Evolutionary conservation across 768 basidiomycete species (phyloP), one percentile per base, ranked within the genome.

Genomic region (Dioszegia crocea): DNA sequence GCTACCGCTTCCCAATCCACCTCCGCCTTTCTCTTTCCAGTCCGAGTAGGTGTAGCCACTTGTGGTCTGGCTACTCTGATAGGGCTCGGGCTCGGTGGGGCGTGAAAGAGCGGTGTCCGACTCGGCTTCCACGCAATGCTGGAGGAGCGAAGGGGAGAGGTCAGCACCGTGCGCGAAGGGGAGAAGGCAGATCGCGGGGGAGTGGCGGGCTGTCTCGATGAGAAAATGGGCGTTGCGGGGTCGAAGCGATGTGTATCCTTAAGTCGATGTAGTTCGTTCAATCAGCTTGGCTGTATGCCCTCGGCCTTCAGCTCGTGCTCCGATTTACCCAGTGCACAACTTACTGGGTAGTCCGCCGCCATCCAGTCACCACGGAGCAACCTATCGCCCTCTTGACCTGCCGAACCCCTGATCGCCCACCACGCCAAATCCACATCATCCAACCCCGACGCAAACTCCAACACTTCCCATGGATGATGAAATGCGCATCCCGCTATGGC

Each of bases 401-500:
- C 33, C 21, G 51, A 27, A 6, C 36, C 24, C 14, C 17, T 29
- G 12, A 61, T 36, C 11, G 55, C 60, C 36, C n/a, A 24, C n/a
- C 45, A 26, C 16, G 36, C 54, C 23, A 61, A 36, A 8, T 61
- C 47, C 5, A 61, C 39, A 41, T 56, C 29, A 31, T 48, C 27
- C 26, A 39, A 8, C 12, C 36, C 8, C 27, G 54, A 56, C 21
- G 61, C 61, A 4, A 62, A 26, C 2, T 3, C 41, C 24, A 62
- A 47, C 8, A 62, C 56, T 19, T 29, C 39, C 61, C 56, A 58
- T 16, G 61, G 50, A 33, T 48, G 31, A 16, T 58, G 30, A 12
- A 29, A 26, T 17, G 56, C 45, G 12, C 23, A 5, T 5, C 9
- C 16, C 26, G 14, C 47, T n/a, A 57, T 47, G 2, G 21, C 45